A percentile compares a stretch with the other conserved stretches of the same genome.
Conservation (phyloP, 495 filamentous ascomycete genomes). For the Bacidia rubella region DNA sequence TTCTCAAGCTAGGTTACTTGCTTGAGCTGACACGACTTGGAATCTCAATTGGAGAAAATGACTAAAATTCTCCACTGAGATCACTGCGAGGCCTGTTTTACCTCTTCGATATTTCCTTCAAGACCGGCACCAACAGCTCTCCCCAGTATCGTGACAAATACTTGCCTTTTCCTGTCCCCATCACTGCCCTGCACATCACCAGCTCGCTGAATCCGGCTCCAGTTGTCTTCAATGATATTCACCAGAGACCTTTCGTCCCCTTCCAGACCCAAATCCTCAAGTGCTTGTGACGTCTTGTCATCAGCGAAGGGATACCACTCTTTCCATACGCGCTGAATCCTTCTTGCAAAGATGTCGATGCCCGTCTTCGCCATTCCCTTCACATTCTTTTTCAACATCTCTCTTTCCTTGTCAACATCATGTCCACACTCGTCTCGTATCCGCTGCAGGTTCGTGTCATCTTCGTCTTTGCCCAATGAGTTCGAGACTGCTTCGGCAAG, state of each 20-base stretch:
- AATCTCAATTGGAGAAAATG: no score
- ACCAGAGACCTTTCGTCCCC: constrained; percentile 17
- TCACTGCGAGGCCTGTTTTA: not conserved
- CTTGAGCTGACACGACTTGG: no score
- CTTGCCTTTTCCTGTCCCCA: constrained; percentile 14
- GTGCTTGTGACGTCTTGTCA: constrained; percentile 15
- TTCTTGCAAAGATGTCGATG: constrained; percentile 21
- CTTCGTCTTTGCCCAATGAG: constrained; percentile 8
- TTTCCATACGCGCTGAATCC: constrained; percentile 22
- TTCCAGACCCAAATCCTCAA: constrained; percentile 21
- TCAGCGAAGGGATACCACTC: constrained; percentile 22
- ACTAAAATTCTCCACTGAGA: not conserved
- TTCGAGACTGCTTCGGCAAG: constrained; percentile 8
- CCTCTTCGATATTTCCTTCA: constrained; percentile 14
- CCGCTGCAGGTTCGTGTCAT: constrained; percentile 10
- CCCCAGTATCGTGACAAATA: constrained; percentile 15
- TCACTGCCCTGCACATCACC: constrained; percentile 9
- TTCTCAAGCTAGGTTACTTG: no score
- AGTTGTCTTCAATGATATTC: constrained; percentile 18
- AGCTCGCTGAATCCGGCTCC: constrained; percentile 17
- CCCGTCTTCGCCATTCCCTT: constrained; percentile 25
- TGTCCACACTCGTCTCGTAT: constrained; percentile 9
- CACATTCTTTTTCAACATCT: constrained; percentile 16
- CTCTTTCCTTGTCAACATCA: constrained; percentile 11
- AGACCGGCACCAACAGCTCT: constrained; percentile 14